Evolutionary conservation across 116 monocot genomes (phyloP), one percentile per base, ranked within the genome.

Genomic region (Trichopus zeylanicus): DNA sequence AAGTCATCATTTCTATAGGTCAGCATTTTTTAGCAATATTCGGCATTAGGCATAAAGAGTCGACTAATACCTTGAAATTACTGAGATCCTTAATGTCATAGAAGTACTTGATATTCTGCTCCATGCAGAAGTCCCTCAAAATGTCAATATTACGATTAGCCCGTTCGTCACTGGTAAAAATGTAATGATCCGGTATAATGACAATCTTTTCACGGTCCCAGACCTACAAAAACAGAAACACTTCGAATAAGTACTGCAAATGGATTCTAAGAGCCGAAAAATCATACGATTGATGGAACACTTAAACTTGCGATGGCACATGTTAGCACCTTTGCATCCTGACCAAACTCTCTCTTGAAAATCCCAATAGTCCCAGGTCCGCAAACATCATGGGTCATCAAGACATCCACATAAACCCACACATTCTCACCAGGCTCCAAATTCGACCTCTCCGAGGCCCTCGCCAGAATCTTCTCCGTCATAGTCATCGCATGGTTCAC

Each of bases 141-240:
- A 91, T 91, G 63, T 98, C 88, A 19, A 98, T 92, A 81, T 98
- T 98, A 29, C 92, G 77, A 39, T 98, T 98, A 13, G 98, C 98
- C 33, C 98, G 79, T 59, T 91, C 98, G 81, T 98, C 98, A 32
- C 51, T 78, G n/a, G 98, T 98, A 52, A 98, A 98, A 37, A 91
- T 98, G 72, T 98, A 98, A 58, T 98, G 98, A 67, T 98, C 98
- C 51, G 98, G 98, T 64, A 98, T 98, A 32, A 98, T 78, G 22
- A 98, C 83, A 63, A 98, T 77, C 69, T 91, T 98, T 61, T 98
- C 92, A 57, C 80, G 82, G 64, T 98, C 81, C 98, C 98, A 98
- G 39, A 98, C 98, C 95, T 95, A 64, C 6, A 33, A 56, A 57
- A 13, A 71, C 7, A 28, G 47, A 38, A 53, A 26, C 16, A 32